Percentiles rank a stretch among this genome's conserved stretches.
These are phyloP conservation scores for Populus ilicifolia DNA, from an alignment of 345 rosid species.

Conservation along the genomic window DNA sequence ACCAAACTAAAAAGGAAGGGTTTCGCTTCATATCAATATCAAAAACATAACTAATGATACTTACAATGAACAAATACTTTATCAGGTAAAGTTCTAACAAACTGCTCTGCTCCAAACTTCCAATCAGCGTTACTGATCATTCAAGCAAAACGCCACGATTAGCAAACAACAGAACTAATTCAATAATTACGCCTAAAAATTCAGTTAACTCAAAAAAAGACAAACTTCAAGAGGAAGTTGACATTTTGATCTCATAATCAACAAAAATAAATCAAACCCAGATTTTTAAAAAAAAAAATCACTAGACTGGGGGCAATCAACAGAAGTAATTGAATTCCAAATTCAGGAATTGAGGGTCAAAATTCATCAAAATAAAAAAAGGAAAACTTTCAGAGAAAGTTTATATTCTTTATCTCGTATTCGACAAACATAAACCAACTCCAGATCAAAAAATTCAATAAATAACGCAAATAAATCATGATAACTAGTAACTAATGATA, in stretches of 20 bases:
- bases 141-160: constrained; percentile 9
- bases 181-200: not conserved
- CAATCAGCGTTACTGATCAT: constrained; percentile 73
- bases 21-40: not conserved
- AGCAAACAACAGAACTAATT: not conserved
- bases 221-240: not conserved
- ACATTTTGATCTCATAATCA: not conserved
- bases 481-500: not conserved
- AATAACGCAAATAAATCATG: not conserved
- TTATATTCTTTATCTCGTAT: not conserved
- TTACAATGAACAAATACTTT: constrained; percentile 87
- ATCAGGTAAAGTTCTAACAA: constrained; percentile 69
- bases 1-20: not conserved
- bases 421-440: not conserved
- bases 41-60: constrained; percentile 9
- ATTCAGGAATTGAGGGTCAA: not conserved
- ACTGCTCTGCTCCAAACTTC: constrained; percentile 90
- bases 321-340: not conserved
- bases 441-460: not conserved
- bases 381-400: not conserved
- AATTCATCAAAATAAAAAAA: not conserved
- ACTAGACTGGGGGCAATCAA: not conserved
- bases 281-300: not conserved
- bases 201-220: not conserved
- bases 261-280: not conserved